Evolutionary conservation across 2,329 filamentous ascomycete species (phyloP), one percentile per base, ranked within the genome.

Genomic region (Talaromyces sp.): DNA sequence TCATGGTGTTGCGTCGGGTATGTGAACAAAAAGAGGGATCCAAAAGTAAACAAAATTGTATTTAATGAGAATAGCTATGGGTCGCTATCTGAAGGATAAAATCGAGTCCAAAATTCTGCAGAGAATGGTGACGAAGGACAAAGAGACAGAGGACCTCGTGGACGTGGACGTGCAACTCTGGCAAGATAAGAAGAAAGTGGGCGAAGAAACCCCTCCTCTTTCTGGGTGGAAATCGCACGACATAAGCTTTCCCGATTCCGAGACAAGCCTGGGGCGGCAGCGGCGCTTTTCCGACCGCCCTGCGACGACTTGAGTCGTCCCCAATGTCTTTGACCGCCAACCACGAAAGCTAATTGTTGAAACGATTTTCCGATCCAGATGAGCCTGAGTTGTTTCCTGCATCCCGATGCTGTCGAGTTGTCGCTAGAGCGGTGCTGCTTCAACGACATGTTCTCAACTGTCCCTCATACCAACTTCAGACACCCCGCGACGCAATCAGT

Each of bases 1-100:
- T 62, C 61, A 62, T 62, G 28, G 23, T 34, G 52, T 33, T n/a
- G 56, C 12, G 51, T 33, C n/a, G 12, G 33, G 31, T 52, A 36
- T 40, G 28, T 57, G 52, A 36, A 33, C 18, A 18, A 52, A 33
- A 33, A 51, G 30, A 18, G 12, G 23, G 36, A 18, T 28, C 0
- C 44, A 4, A 34, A 12, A 30, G 30, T 31, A 53, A 53, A 53
- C 50, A 53, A 53, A 53, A 53, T 16, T 31, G 7, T 31, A 30
- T 53, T 31, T 52, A 12, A 10, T 40, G 36, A n/a, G 50, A 31
- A 53, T 53, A 33, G 50, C 50, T 53, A 53, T 53, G 31, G 14
- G 31, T 23, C 27, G 50, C 50, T 53, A 31, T 53, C 27, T 30
- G 31, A 10, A 53, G 16, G 18, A 53, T 53, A 27, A 47, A 47